Percentiles rank a stretch among this genome's conserved stretches.
These are phyloP conservation scores for Passalora sequoiae DNA, from an alignment of 2,329 filamentous ascomycete genomes.

Conservation along the genomic window DNA sequence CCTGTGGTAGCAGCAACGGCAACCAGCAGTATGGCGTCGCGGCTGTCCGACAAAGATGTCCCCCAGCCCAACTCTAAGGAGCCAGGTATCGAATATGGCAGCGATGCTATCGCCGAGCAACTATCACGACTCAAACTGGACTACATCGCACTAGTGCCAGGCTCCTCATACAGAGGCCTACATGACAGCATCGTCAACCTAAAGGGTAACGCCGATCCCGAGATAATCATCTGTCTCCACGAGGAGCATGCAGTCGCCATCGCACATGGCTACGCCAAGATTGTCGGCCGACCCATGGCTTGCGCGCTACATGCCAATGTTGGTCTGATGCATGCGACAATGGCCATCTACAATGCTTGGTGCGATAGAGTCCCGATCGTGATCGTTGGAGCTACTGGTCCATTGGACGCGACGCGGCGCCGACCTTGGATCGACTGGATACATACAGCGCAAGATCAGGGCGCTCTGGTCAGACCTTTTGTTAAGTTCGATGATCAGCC, in stretches of 20 bases:
- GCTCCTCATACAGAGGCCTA: slow-evolving; percentile 19
- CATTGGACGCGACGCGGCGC: slow-evolving; percentile 14
- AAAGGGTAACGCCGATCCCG: slow-evolving; percentile 15
- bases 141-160: slow-evolving; percentile 21
- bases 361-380: slow-evolving; percentile 18
- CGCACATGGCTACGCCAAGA: slow-evolving; percentile 21
- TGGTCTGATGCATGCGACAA: slow-evolving; percentile 20
- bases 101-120: slow-evolving; percentile 16
- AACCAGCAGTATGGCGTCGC: not conserved
- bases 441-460: slow-evolving; percentile 19
- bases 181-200: slow-evolving; percentile 20
- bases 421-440: slow-evolving; percentile 22
- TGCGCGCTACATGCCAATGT: slow-evolving; percentile 19
- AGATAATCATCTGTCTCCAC: slow-evolving; percentile 20
- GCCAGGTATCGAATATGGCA: slow-evolving; percentile 7
- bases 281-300: slow-evolving; percentile 17
- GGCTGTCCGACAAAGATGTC: not conserved
- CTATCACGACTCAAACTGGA: slow-evolving; percentile 16
- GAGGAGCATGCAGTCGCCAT: slow-evolving; percentile 20
- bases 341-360: slow-evolving; percentile 21
- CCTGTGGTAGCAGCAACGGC: no score
- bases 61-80: not conserved
- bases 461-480: slow-evolving; percentile 15
- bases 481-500: slow-evolving; percentile 22
- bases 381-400: slow-evolving; percentile 17